Evolutionary conservation across 805 yeast species (phyloP).

Genomic region (Wickerhamiella sergipiensis): DNA sequence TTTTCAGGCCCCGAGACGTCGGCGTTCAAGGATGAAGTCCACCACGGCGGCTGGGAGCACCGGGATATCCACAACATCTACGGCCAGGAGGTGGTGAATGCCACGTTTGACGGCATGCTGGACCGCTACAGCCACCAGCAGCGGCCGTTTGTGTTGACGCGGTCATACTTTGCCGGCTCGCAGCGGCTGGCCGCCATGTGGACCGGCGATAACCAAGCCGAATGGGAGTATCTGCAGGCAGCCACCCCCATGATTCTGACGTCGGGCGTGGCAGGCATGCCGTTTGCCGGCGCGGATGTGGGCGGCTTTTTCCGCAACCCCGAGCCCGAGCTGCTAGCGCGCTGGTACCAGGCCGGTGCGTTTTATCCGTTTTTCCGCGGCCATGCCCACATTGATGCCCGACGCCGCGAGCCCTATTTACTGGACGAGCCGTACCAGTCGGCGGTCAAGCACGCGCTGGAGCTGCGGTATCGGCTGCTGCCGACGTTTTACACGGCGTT

Average conservation of each 20-base stretch:
- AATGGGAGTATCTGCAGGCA: constrained; percentile 71
- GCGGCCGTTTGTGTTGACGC: constrained; percentile 78
- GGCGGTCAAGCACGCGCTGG: constrained; percentile 54
- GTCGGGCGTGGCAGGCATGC: constrained; percentile 70
- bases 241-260: constrained; percentile 85
- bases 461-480: constrained; percentile 57
- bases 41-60: constrained; percentile 74
- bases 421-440: constrained; percentile 61
- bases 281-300: constrained; percentile 91
- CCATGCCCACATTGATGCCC: constrained; percentile 90
- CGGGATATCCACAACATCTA: constrained; percentile 80
- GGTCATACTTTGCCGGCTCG: constrained; percentile 83
- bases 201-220: constrained; percentile 95
- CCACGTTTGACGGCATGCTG: constrained; percentile 56
- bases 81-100: constrained; percentile 68
- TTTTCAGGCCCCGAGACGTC: constrained; percentile 92
- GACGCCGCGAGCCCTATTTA: constrained; percentile 87
- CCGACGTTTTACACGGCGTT: constrained; percentile 76
- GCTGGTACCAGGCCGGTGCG: constrained; percentile 95
- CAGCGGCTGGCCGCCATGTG: constrained; percentile 88
- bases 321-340: constrained; percentile 54
- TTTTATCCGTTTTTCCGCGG: constrained; percentile 96
- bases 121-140: constrained; percentile 34
- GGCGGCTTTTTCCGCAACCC: constrained; percentile 97
- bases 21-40: constrained; percentile 69